Evolutionary conservation across 441 rosid genomes (phyloP).

Genomic region (Erysimum cheiri): DNA sequence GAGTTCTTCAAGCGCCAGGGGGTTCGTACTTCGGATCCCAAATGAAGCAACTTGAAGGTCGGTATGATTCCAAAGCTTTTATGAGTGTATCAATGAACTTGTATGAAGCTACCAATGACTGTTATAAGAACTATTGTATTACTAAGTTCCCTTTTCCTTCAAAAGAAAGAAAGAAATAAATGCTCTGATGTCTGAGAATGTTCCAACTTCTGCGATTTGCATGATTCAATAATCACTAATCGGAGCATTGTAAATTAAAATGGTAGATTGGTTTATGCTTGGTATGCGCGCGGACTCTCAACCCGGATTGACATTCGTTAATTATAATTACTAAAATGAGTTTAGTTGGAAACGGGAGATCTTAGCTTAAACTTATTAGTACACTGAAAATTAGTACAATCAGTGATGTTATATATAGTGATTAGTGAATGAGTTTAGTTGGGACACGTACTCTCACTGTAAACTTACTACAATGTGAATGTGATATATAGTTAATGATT

Average conservation of each 20-base stretch:
- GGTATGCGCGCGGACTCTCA: no score
- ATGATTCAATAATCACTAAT: neutral
- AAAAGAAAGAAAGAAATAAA: neutral
- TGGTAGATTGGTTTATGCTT: neutral
- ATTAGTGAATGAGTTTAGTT: neutral
- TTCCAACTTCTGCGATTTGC: slow-evolving; percentile 17
- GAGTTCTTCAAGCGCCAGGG: slow-evolving; percentile 89
- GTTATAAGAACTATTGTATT: slow-evolving; percentile 17
- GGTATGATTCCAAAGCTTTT: slow-evolving; percentile 9
- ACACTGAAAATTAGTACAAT: neutral
- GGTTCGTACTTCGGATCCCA: slow-evolving; percentile 51
- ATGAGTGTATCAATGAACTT: slow-evolving; percentile 23
- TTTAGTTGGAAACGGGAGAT: neutral
- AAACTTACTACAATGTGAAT: no score
- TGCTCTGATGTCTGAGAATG: neutral
- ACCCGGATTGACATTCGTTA: no score
- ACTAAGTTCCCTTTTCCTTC: slow-evolving; percentile 12
- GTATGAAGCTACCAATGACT: neutral
- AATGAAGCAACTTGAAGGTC: slow-evolving; percentile 37
- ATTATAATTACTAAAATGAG: no score
- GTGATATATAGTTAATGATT: no score
- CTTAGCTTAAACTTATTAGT: neutral
- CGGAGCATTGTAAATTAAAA: neutral
- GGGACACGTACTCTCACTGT: no score
- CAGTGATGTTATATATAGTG: neutral